Conservation (phyloP, 2,329 filamentous ascomycete species). For the Phyllosticta citribraziliensis region DNA sequence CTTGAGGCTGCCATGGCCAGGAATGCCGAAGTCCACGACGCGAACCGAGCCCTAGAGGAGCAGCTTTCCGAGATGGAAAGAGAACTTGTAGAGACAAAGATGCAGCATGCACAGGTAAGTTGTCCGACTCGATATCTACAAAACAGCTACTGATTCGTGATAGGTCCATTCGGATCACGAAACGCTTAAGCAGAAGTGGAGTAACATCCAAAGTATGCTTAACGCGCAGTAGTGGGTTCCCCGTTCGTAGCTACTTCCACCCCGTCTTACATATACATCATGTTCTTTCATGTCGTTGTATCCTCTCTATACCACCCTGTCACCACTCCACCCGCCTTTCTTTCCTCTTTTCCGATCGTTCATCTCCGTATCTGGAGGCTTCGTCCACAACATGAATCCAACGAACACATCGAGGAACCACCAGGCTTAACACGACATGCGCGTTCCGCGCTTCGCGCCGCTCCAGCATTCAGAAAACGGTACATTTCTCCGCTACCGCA, state of each 20-base stretch:
- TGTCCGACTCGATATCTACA: background rate
- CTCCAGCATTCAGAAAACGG: background rate
- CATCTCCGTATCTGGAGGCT: background rate
- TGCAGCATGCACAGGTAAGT: slow-evolving; percentile 88
- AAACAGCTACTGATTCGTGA: background rate
- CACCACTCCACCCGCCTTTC: background rate
- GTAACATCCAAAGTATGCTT: slow-evolving; percentile 37
- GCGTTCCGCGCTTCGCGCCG: background rate
- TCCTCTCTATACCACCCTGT: background rate
- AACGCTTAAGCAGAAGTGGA: slow-evolving; percentile 39
- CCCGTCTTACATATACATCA: background rate
- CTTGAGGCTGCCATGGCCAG: slow-evolving; percentile 87
- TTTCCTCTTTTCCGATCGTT: background rate
- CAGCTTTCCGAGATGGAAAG: slow-evolving; percentile 87
- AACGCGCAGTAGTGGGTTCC: slow-evolving; percentile 13
- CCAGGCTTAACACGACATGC: background rate
- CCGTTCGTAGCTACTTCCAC: background rate
- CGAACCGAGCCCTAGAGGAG: slow-evolving; percentile 81
- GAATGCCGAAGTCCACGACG: slow-evolving; percentile 87
- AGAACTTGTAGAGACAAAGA: slow-evolving; percentile 84
- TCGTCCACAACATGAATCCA: background rate
- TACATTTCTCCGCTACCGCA: background rate
- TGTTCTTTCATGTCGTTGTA: background rate
- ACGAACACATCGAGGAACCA: background rate
- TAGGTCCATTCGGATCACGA: slow-evolving; percentile 40